Conservation (phyloP, 305 asterid species). For the Fraxinus dipetala region DNA sequence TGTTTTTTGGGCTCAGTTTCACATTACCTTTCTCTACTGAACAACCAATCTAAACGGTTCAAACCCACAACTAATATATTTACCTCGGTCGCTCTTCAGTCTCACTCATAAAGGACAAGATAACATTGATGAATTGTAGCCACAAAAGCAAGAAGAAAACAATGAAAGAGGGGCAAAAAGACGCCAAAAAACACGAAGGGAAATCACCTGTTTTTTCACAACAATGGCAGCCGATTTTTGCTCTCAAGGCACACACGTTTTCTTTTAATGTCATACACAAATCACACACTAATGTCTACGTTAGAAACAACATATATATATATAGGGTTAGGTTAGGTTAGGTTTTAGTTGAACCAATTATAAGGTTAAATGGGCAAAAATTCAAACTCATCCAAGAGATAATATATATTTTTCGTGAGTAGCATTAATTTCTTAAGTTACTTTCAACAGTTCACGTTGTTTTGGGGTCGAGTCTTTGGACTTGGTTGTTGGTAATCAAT, state of each 20-base stretch:
- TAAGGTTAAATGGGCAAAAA: not conserved
- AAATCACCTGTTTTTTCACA: not conserved
- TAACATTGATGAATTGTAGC: not conserved
- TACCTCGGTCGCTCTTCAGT: not conserved
- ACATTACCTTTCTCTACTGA: not conserved
- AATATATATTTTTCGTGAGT: not conserved
- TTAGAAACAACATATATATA: not conserved
- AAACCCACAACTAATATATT: not conserved
- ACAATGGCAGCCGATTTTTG: not conserved
- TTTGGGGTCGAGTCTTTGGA: not conserved
- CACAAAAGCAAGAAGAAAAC: not conserved
- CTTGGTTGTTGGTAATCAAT: not conserved
- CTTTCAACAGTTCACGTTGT: not conserved
- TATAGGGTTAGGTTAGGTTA: too few relatives aligned
- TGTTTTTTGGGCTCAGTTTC: not conserved
- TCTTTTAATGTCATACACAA: not conserved
- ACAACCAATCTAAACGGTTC: not conserved
- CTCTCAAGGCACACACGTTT: not conserved
- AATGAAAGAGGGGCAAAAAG: not conserved
- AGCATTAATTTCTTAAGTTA: not conserved
- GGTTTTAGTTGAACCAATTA: not conserved
- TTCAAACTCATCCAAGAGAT: not conserved
- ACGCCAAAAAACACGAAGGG: not conserved
- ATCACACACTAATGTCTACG: not conserved
- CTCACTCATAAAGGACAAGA: not conserved